A percentile compares a stretch with the other conserved stretches of the same genome.
phyloP scores from a whole-genome alignment of 2,329 filamentous ascomycete species.

The Trichoderma citrinoviride region DNA sequence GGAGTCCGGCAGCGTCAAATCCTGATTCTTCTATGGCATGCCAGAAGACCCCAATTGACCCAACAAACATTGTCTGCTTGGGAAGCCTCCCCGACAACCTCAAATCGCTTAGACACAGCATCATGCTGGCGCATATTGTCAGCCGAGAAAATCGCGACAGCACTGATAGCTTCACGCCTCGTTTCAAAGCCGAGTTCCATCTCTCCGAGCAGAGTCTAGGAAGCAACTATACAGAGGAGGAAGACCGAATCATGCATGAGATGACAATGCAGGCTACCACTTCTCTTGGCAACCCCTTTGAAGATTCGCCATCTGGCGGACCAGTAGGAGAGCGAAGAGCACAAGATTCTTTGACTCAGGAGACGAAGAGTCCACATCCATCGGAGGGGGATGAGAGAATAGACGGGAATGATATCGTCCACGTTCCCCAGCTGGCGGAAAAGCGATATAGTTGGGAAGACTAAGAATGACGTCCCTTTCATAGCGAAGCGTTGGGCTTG shows the following conservation, averaged over 20 bases:
- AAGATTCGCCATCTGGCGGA: neutral
- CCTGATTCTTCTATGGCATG: constrained; percentile 27
- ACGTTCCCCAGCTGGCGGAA: constrained; percentile 51
- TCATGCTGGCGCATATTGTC: constrained; percentile 20
- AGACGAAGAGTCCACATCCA: constrained; percentile 15
- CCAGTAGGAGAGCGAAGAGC: constrained; percentile 15
- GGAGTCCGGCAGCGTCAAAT: neutral
- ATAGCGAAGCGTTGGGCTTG: too few species aligned
- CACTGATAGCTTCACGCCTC: neutral
- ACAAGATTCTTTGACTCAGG: neutral
- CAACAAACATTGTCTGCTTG: constrained; percentile 52
- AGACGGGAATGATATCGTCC: constrained; percentile 46
- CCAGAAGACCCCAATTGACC: constrained; percentile 52
- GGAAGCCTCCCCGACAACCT: constrained; percentile 53
- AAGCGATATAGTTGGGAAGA: constrained; percentile 54
- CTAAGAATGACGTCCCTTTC: neutral
- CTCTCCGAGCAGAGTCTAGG: constrained; percentile 44
- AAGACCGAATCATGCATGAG: constrained; percentile 40
- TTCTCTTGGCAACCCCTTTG: constrained; percentile 13
- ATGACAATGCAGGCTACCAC: constrained; percentile 29
- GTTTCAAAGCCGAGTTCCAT: constrained; percentile 20
- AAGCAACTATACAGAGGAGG: constrained; percentile 57
- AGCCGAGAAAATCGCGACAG: constrained; percentile 14
- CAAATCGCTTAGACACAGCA: constrained; percentile 28
- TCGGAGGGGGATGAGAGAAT: constrained; percentile 42